phyloP scores from a whole-genome alignment of 1,284 basidiomycete species.

The Malassezia slooffiae region DNA sequence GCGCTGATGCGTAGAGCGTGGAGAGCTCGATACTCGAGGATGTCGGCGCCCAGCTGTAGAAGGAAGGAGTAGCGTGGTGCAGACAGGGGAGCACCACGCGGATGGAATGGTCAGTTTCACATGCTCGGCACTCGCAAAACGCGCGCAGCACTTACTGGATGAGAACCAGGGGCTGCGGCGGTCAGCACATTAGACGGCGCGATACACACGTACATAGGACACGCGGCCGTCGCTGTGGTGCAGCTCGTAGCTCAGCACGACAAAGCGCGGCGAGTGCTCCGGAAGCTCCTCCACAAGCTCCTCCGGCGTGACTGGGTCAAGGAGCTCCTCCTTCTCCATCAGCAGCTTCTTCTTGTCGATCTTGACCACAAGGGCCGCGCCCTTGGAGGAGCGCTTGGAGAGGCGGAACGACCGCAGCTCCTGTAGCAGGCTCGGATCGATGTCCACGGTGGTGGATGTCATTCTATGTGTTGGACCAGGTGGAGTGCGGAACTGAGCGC shows the following conservation, averaged over 20 bases:
- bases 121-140: neutral
- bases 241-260: conserved; percentile 71
- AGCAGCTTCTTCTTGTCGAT: conserved; percentile 35
- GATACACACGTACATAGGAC: conserved; percentile 53
- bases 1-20: conserved; percentile 43
- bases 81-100: neutral
- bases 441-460: conserved; percentile 32
- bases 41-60: conserved; percentile 36
- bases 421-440: conserved; percentile 20
- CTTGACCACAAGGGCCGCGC: conserved; percentile 32
- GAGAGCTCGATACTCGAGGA: conserved; percentile 32
- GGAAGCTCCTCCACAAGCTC: conserved; percentile 58
- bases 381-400: conserved; percentile 14
- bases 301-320: conserved; percentile 20
- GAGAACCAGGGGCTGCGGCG: conserved; percentile 22
- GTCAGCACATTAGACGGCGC: neutral
- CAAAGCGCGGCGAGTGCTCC: conserved; percentile 75
- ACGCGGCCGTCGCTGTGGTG: conserved; percentile 70
- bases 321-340: conserved; percentile 34
- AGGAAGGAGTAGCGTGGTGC: too few relatives aligned
- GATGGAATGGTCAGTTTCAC: neutral
- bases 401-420: conserved; percentile 30
- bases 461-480: too few relatives aligned
- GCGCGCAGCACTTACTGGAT: conserved; percentile 17
- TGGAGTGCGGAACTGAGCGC: too few relatives aligned